Evolutionary conservation across 73 alveolate species (phyloP).

Genomic region (Stentor coeruleus): DNA sequence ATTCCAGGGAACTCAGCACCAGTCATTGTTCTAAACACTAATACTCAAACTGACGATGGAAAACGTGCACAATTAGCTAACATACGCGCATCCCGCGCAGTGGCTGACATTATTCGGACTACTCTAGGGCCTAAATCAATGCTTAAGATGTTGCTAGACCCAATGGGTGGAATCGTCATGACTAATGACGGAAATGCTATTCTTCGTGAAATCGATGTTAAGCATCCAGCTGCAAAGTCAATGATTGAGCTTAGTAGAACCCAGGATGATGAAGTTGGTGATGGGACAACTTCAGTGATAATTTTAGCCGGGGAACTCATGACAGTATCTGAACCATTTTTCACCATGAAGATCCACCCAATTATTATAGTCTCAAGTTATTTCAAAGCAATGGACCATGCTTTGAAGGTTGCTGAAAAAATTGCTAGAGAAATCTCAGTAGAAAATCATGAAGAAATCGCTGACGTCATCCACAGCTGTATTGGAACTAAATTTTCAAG

Average conservation of each 20-base stretch:
- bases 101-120: conserved; percentile 94
- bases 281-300: conserved; percentile 99
- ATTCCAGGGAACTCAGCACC: conserved; percentile 54
- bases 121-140: conserved; percentile 99
- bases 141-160: conserved; percentile 98
- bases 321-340: conserved; percentile 85
- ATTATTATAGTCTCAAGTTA: conserved; percentile 88
- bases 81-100: conserved; percentile 94
- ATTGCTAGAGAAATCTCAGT: conserved; percentile 65
- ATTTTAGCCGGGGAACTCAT: conserved; percentile 97
- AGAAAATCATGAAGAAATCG: conserved; percentile 71
- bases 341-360: conserved; percentile 91
- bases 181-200: conserved; percentile 99
- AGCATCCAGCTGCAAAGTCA: conserved; percentile 99
- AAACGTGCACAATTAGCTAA: conserved; percentile 90
- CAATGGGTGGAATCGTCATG: conserved; percentile 96
- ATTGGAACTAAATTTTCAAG: conserved; percentile 92
- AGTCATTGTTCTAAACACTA: conserved; percentile 77
- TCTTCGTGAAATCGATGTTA: conserved; percentile 97
- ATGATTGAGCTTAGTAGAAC: conserved; percentile 97
- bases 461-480: conserved; percentile 82
- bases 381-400: conserved; percentile 95
- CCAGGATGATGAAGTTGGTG: conserved; percentile 98
- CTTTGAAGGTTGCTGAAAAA: conserved; percentile 67
- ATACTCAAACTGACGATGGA: conserved; percentile 93